Evolutionary conservation across 495 filamentous ascomycete genomes (phyloP), one percentile per base, ranked within the genome.

Genomic region (Talaromyces thailandensis): DNA sequence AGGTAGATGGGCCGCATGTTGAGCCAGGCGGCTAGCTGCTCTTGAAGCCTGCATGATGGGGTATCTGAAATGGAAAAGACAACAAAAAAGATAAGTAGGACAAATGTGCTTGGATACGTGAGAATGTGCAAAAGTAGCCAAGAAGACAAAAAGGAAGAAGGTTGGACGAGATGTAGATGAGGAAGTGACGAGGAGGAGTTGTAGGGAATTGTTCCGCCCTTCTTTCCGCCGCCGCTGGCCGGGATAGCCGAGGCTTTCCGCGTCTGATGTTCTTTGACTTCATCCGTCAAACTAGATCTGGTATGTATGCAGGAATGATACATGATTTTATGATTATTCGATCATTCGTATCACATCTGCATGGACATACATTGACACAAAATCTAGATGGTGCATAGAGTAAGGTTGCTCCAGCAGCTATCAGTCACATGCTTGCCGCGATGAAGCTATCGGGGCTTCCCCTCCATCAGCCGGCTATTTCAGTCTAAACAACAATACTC

Each of bases 1-100:
- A 43, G 78, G 69, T 64, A 80, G 71, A 21, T 79, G 75, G 64
- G 81, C 58, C 69, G 70, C 63, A 65, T 71, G 50, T 68, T 69
- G 60, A 71, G 56, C 57, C 23, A 68, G 65, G 60, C 73, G 74
- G 64, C 64, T 65, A 12, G 60, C 31, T 26, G 55, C 63, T 62
- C 58, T 61, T 18, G 70, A 55, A 26, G 67, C 61, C 23, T 71
- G 70, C 65, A 76, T 73, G 56, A 28, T 63, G 53, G 61, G 52
- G 28, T 55, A 28, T 55, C 11, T 26, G 26, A 14, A 55, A 11
- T 28, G 1, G 2, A 25, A 55, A 24, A 48, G 5, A 12, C n/a
- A 48, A n/a, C 43, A 21, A 21, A 21, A 48, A 21, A 8, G 18
- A 18, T 43, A 35, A 16, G 14, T 40, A 16, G 14, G n/a, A n/a